phyloP scores from a whole-genome alignment of 495 filamentous ascomycete species.

The Aspergillus steynii region DNA sequence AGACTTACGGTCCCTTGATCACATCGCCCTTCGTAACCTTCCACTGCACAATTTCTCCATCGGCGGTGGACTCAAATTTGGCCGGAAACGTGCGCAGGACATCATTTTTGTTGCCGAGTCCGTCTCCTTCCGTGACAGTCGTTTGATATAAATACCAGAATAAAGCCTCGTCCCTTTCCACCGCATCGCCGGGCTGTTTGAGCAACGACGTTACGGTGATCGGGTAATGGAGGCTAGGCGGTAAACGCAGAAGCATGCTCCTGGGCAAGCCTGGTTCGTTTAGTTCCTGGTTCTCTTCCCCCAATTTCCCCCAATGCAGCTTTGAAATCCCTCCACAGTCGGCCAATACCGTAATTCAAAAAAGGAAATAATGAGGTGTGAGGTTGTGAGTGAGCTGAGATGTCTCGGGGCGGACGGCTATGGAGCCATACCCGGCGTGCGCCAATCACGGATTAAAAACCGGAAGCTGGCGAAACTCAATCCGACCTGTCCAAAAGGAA shows the following conservation, averaged over 20 bases:
- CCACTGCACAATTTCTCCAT: slow-evolving; percentile 77
- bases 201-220: slow-evolving; percentile 90
- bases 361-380: slow-evolving; percentile 5
- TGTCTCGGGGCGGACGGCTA: slow-evolving; percentile 24
- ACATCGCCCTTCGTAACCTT: slow-evolving; percentile 70
- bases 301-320: slow-evolving; percentile 6
- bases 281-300: slow-evolving; percentile 13
- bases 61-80: slow-evolving; percentile 77
- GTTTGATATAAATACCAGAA: slow-evolving; percentile 84
- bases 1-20: slow-evolving; percentile 53
- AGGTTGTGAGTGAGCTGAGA: slow-evolving; percentile 23
- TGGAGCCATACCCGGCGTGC: slow-evolving; percentile 34
- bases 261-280: slow-evolving; percentile 9
- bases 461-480: not conserved
- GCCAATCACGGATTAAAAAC: slow-evolving; percentile 1
- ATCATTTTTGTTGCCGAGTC: slow-evolving; percentile 62
- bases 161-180: slow-evolving; percentile 72
- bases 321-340: slow-evolving; percentile 8
- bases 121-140: slow-evolving; percentile 70
- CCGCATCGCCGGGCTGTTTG: slow-evolving; percentile 68
- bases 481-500: not conserved
- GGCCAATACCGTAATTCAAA: slow-evolving; percentile 10
- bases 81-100: slow-evolving; percentile 71
- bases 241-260: slow-evolving; percentile 55
- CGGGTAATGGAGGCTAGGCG: slow-evolving; percentile 75